A percentile compares a stretch with the other conserved stretches of the same genome.
These are phyloP conservation scores for Yueomyces sp. DNA, from an alignment of 805 yeast species.

Conservation along the genomic window DNA sequence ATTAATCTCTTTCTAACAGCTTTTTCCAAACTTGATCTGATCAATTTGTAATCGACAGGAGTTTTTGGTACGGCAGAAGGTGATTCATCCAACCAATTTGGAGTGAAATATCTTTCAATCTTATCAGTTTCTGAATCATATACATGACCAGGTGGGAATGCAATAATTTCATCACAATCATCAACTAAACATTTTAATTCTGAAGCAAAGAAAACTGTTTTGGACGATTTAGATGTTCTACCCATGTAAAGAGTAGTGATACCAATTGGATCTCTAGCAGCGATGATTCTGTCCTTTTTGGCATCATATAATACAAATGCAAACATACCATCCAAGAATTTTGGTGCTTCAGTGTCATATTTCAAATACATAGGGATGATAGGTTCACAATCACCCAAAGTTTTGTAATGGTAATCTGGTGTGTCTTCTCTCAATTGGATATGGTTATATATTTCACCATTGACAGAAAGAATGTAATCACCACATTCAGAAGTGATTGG, in stretches of 20 bases:
- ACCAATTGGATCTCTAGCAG: slow-evolving; percentile 98
- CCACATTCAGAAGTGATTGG: slow-evolving; percentile 80
- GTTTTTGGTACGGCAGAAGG: slow-evolving; percentile 49
- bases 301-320: slow-evolving; percentile 89
- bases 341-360: slow-evolving; percentile 83
- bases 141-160: slow-evolving; percentile 98
- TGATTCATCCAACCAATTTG: slow-evolving; percentile 84
- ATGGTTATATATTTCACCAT: slow-evolving; percentile 98
- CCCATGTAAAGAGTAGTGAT: slow-evolving; percentile 96
- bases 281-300: slow-evolving; percentile 72
- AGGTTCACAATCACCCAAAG: slow-evolving; percentile 93
- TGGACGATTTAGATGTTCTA: slow-evolving; percentile 49
- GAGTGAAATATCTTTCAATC: slow-evolving; percentile 77
- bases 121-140: slow-evolving; percentile 86
- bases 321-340: slow-evolving; percentile 93
- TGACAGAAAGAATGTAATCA: slow-evolving; percentile 65
- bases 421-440: slow-evolving; percentile 71
- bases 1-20: slow-evolving; percentile 97
- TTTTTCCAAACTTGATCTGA: slow-evolving; percentile 75
- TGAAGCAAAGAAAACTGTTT: slow-evolving; percentile 79
- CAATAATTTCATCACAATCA: slow-evolving; percentile 83
- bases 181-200: slow-evolving; percentile 90
- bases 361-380: slow-evolving; percentile 86
- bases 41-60: slow-evolving; percentile 55
- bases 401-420: slow-evolving; percentile 61